Conservation (phyloP, 805 yeast genomes). For the Wickerhamiella alocasiicola region DNA sequence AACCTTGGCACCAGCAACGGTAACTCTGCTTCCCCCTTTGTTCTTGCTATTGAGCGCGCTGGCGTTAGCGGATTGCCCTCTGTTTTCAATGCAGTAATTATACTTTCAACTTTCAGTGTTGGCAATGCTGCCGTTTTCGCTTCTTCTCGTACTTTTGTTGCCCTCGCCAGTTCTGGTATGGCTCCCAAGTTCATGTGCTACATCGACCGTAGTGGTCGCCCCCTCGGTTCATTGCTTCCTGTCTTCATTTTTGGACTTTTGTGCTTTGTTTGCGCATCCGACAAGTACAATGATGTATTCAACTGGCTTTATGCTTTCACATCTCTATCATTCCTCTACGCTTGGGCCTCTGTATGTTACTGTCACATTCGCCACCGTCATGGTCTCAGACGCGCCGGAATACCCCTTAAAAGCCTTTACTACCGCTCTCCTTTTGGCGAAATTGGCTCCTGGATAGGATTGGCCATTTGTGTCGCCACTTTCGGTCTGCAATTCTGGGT, state of each 20-base stretch:
- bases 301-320: conserved; percentile 64
- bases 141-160: conserved; percentile 56
- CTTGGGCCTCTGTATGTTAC: conserved; percentile 64
- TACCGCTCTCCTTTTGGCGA: conserved; percentile 59
- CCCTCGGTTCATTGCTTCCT: conserved; percentile 49
- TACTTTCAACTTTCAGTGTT: conserved; percentile 57
- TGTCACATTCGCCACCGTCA: conserved; percentile 57
- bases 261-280: conserved; percentile 50
- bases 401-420: conserved; percentile 54
- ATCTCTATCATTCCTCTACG: conserved; percentile 60
- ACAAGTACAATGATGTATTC: conserved; percentile 40
- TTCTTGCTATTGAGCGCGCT: conserved; percentile 54
- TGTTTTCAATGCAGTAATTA: conserved; percentile 55
- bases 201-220: conserved; percentile 68
- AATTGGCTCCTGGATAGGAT: conserved; percentile 54
- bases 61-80: conserved; percentile 57
- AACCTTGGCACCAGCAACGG: conserved; percentile 41
- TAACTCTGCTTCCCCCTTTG: conserved; percentile 60
- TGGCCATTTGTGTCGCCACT: conserved; percentile 44
- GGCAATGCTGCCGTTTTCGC: conserved; percentile 66
- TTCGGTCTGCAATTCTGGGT: conserved; percentile 72
- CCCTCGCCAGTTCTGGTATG: conserved; percentile 51
- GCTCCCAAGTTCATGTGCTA: conserved; percentile 50
- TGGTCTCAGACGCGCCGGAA: conserved; percentile 51
- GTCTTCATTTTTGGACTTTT: conserved; percentile 40